These are phyloP conservation scores for Ceratocystis papillata DNA, from an alignment of 2,329 filamentous ascomycete genomes.

Conservation along the genomic window DNA sequence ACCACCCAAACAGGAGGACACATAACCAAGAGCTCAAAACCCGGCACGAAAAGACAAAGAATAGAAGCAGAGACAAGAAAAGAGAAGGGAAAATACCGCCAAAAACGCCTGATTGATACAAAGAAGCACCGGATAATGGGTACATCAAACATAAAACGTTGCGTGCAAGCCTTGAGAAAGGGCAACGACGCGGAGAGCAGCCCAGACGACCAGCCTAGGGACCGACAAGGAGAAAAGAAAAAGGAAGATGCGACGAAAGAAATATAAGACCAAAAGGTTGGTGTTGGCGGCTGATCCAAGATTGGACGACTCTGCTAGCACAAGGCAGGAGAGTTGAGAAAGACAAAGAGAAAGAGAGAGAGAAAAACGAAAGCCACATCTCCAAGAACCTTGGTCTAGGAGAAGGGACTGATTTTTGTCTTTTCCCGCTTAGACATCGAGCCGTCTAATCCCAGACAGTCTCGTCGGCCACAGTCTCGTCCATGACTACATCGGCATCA, in stretches of 20 bases:
- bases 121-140: neutral
- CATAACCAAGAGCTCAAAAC: constrained; percentile 1
- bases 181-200: neutral
- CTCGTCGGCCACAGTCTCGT: constrained; percentile 42
- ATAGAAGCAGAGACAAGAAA: neutral
- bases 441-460: constrained; percentile 19
- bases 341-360: neutral
- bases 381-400: neutral
- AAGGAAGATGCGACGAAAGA: constrained; percentile 2
- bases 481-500: constrained; percentile 36
- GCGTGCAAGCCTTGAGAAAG: neutral
- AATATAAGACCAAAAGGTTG: neutral
- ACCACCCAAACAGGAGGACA: neutral
- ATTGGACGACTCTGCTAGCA: neutral
- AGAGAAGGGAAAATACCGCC: neutral
- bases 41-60: constrained; percentile 2
- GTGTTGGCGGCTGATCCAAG: neutral
- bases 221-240: neutral
- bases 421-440: neutral
- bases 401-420: neutral
- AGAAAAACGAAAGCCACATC: too few relatives aligned
- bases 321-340: constrained; percentile 6
- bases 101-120: constrained; percentile 13
- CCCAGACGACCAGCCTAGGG: neutral
- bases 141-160: constrained; percentile 4